phyloP scores from a whole-genome alignment of 2,329 filamentous ascomycete species.

The Penicillium occitanis region DNA sequence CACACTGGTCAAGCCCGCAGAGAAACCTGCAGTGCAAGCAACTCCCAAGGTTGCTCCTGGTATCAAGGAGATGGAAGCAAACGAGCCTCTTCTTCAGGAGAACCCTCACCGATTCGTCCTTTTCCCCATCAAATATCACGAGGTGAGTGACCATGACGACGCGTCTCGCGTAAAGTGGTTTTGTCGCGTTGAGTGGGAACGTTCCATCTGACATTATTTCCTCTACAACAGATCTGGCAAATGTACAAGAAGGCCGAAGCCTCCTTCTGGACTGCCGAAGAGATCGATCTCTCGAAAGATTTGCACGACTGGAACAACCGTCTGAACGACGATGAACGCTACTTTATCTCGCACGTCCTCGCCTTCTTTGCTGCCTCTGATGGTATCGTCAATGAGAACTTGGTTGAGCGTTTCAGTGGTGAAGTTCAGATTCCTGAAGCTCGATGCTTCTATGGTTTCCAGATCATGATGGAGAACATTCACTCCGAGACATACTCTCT shows the following conservation, averaged over 20 bases:
- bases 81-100: constrained; percentile 91
- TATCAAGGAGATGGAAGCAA: constrained; percentile 68
- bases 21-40: constrained; percentile 43
- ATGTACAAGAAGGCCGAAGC: constrained; percentile 99
- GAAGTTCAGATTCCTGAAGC: constrained; percentile 98
- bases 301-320: constrained; percentile 99
- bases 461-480: constrained; percentile 99
- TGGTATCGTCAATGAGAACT: constrained; percentile 99
- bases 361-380: constrained; percentile 99
- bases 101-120: constrained; percentile 96
- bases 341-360: constrained; percentile 97
- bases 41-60: constrained; percentile 48
- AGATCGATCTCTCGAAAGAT: constrained; percentile 99
- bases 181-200: constrained; percentile 32
- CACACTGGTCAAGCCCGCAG: constrained; percentile 57
- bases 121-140: constrained; percentile 99
- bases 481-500: constrained; percentile 99
- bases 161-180: constrained; percentile 69
- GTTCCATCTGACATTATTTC: constrained; percentile 31
- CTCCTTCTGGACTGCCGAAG: constrained; percentile 99
- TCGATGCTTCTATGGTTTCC: constrained; percentile 99
- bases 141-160: constrained; percentile 68
- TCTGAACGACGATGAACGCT: constrained; percentile 93
- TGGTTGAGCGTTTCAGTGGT: constrained; percentile 93
- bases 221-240: constrained; percentile 79